These are phyloP conservation scores for Nothopassalora personata DNA, from an alignment of 2,329 filamentous ascomycete species.

Conservation along the genomic window DNA sequence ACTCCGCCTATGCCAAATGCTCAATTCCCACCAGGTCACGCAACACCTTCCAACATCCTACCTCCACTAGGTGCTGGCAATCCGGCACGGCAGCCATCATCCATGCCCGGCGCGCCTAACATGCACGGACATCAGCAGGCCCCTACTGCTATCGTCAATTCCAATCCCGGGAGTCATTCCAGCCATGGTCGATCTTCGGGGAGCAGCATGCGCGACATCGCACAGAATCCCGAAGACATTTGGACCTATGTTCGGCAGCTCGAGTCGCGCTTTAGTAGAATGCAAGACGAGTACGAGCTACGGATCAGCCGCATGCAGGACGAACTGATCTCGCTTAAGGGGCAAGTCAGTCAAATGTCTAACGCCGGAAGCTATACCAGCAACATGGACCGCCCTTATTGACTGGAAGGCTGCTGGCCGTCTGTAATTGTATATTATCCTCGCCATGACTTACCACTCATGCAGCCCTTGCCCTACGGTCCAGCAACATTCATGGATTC, in stretches of 20 bases:
- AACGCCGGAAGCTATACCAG: slow-evolving; percentile 29
- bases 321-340: slow-evolving; percentile 37
- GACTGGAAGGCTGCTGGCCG: slow-evolving; percentile 8
- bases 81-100: slow-evolving; percentile 19
- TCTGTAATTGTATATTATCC: slow-evolving; percentile 14
- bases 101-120: slow-evolving; percentile 28
- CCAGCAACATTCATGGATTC: slow-evolving; percentile 22
- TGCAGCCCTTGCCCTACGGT: slow-evolving; percentile 9
- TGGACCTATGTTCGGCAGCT: slow-evolving; percentile 69
- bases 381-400: slow-evolving; percentile 22
- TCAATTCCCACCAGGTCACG: slow-evolving; percentile 34
- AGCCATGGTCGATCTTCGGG: slow-evolving; percentile 52
- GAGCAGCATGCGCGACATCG: slow-evolving; percentile 62
- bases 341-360: slow-evolving; percentile 23
- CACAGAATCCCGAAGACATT: slow-evolving; percentile 53
- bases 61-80: slow-evolving; percentile 34
- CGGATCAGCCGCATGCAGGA: slow-evolving; percentile 41
- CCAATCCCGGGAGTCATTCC: slow-evolving; percentile 49
- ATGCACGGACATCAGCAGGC: slow-evolving; percentile 36
- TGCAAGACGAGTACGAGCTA: slow-evolving; percentile 45
- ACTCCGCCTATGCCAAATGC: slow-evolving; percentile 46
- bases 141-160: slow-evolving; percentile 17
- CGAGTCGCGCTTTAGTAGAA: slow-evolving; percentile 49
- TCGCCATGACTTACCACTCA: slow-evolving; percentile 5
- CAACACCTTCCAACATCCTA: slow-evolving; percentile 29